phyloP scores from a whole-genome alignment of 2,329 filamentous ascomycete genomes.

The Cytospora chrysosperma region DNA sequence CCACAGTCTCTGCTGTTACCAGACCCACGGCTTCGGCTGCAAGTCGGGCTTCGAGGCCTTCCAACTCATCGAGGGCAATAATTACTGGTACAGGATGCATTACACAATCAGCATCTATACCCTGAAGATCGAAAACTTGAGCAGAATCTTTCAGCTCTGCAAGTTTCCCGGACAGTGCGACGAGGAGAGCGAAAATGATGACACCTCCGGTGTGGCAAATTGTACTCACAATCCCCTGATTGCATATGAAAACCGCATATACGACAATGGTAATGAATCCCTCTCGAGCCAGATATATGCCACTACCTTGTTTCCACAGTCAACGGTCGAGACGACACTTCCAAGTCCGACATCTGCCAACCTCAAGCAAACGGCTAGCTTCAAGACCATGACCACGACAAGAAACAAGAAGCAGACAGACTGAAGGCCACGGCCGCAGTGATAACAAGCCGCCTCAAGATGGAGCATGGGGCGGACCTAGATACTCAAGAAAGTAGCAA shows the following conservation, averaged over 20 bases:
- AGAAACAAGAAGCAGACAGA: conserved; percentile 35
- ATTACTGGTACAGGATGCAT: conserved; percentile 16
- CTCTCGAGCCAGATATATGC: background rate
- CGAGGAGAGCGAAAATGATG: background rate
- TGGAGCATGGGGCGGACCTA: background rate
- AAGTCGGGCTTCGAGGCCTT: conserved; percentile 10
- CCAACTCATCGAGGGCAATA: background rate
- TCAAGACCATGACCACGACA: background rate
- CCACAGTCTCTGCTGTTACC: conserved; percentile 18
- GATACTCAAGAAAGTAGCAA: background rate
- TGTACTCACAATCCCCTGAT: background rate
- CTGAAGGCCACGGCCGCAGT: background rate
- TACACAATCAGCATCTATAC: background rate
- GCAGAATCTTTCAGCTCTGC: conserved; percentile 11
- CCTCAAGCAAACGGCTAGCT: background rate
- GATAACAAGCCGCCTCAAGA: background rate
- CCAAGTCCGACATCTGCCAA: background rate
- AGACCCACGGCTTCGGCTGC: background rate
- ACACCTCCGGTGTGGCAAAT: background rate
- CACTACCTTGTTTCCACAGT: background rate
- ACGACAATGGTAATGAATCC: background rate
- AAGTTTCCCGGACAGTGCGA: background rate
- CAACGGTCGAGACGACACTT: background rate
- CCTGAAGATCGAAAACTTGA: background rate
- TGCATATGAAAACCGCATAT: background rate